Percentiles rank a stretch among this genome's conserved stretches.
Evolutionary conservation across 352 stramenopile species (phyloP).

Genomic region (Globisporangium viniferum): DNA sequence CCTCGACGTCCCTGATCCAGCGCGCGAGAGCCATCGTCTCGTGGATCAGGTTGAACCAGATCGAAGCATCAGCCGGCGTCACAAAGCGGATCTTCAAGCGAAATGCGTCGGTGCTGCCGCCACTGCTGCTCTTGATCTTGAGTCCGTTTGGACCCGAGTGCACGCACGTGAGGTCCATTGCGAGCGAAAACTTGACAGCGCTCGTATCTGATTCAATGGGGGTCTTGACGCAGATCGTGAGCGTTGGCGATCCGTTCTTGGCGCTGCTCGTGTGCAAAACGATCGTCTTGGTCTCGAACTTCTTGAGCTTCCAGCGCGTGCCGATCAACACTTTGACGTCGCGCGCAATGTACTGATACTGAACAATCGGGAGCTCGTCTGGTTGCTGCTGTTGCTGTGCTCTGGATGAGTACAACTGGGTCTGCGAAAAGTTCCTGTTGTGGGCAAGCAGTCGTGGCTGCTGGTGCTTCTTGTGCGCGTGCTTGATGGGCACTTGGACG

Average conservation of each 20-base stretch:
- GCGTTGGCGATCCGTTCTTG: slow-evolving; percentile 25
- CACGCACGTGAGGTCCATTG: slow-evolving; percentile 28
- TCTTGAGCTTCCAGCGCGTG: slow-evolving; percentile 43
- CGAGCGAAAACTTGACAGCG: slow-evolving; percentile 24
- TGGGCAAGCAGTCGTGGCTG: not conserved
- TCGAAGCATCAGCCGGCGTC: slow-evolving; percentile 43
- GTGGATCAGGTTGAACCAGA: slow-evolving; percentile 43
- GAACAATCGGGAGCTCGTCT: slow-evolving; percentile 40
- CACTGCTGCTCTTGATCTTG: slow-evolving; percentile 30
- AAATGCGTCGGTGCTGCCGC: slow-evolving; percentile 9
- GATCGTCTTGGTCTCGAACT: slow-evolving; percentile 41
- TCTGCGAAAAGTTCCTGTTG: not conserved
- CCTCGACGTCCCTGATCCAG: slow-evolving; percentile 31
- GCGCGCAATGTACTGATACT: slow-evolving; percentile 46
- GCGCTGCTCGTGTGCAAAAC: slow-evolving; percentile 30
- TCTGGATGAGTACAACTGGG: not conserved
- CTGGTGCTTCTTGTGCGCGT: not conserved
- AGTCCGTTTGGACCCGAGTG: slow-evolving; percentile 22
- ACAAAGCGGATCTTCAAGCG: slow-evolving; percentile 46
- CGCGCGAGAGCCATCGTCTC: slow-evolving; percentile 35
- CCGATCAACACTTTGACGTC: slow-evolving; percentile 42
- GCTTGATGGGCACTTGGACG: slow-evolving; percentile 3
- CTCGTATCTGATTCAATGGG: slow-evolving; percentile 10
- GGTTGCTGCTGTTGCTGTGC: not conserved
- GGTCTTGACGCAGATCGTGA: slow-evolving; percentile 21